These are phyloP conservation scores for Micromonas pusilla DNA, from an alignment of 139 green algal species.

Conservation along the genomic window DNA sequence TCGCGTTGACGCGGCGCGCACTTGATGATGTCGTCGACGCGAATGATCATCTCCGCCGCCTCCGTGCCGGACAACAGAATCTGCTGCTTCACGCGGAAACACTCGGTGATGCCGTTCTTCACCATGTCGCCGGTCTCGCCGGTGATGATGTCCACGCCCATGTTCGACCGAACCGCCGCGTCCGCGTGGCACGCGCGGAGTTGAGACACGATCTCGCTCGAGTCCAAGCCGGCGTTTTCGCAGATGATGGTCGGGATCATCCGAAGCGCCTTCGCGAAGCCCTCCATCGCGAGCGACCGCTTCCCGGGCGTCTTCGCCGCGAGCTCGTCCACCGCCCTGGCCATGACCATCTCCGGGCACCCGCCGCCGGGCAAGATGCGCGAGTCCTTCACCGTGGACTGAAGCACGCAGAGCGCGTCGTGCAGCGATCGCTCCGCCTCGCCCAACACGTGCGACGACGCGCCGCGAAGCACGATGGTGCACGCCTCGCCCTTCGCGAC, in stretches of 20 bases:
- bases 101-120: conserved; percentile 60
- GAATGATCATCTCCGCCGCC: conserved; percentile 95
- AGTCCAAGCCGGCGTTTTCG: conserved; percentile 90
- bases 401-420: conserved; percentile 96
- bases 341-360: conserved; percentile 82
- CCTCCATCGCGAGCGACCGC: conserved; percentile 82
- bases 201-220: conserved; percentile 75
- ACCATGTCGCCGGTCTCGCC: conserved; percentile 62
- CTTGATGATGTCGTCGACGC: conserved; percentile 97
- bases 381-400: conserved; percentile 68
- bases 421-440: conserved; percentile 95
- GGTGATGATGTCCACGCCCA: conserved; percentile 69
- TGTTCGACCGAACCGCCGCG: not conserved
- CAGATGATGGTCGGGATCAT: conserved; percentile 87
- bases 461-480: conserved; percentile 93
- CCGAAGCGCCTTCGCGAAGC: conserved; percentile 82
- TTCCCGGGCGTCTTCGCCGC: conserved; percentile 73
- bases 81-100: conserved; percentile 57
- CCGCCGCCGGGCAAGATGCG: conserved; percentile 88
- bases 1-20: conserved; percentile 70
- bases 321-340: conserved; percentile 70
- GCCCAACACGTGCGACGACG: conserved; percentile 88
- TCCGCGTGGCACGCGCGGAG: conserved; percentile 68
- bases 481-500: conserved; percentile 87
- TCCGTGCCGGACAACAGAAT: conserved; percentile 86